Evolutionary conservation across 768 basidiomycete species (phyloP).

Genomic region (Lentinula detonsa): DNA sequence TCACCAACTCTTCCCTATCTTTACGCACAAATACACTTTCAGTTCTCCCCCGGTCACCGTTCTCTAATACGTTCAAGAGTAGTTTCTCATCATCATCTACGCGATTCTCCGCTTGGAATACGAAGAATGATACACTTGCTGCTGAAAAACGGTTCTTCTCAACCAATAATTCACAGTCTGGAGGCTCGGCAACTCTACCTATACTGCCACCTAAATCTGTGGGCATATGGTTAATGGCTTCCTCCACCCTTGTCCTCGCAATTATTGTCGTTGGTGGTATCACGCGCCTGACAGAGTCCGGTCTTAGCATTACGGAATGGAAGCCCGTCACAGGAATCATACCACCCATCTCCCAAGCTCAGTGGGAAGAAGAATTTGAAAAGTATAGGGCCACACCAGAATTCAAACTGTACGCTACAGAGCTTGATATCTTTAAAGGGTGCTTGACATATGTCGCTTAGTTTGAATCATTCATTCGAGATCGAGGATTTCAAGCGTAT

Average conservation of each 20-base stretch:
- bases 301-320: constrained; percentile 98
- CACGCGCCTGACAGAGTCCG: constrained; percentile 95
- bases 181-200: constrained; percentile 29
- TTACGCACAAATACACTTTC: background rate
- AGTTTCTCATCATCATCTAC: background rate
- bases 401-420: constrained; percentile 76
- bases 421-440: background rate
- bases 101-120: background rate
- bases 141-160: constrained; percentile 8
- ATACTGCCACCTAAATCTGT: constrained; percentile 64
- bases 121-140: background rate
- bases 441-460: constrained; percentile 23
- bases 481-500: constrained; percentile 92
- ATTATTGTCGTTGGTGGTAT: constrained; percentile 96
- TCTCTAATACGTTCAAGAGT: background rate
- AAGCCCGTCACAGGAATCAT: constrained; percentile 83
- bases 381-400: constrained; percentile 96
- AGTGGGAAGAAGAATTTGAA: constrained; percentile 86
- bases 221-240: constrained; percentile 79
- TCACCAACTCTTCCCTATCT: background rate
- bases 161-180: constrained; percentile 4
- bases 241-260: constrained; percentile 81
- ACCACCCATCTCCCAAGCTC: constrained; percentile 68
- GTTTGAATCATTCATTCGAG: constrained; percentile 84
- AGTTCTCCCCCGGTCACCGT: background rate